Evolutionary conservation across 1,284 basidiomycete genomes (phyloP), one percentile per base, ranked within the genome.

Genomic region (Microbotryum scabiosae): DNA sequence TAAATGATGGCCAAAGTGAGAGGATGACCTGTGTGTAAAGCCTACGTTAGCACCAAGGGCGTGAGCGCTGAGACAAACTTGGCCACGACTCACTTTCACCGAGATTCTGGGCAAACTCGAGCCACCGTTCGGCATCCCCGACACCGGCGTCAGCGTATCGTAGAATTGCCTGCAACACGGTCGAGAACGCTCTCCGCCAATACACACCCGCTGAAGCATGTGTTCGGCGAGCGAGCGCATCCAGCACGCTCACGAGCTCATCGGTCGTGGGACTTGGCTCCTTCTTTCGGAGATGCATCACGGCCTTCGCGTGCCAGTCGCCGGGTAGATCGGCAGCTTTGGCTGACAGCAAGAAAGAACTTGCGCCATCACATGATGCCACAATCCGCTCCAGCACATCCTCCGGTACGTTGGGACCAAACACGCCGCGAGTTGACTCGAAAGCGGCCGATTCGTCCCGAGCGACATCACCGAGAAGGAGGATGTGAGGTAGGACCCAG

Each of bases 101-200:
- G 5, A 85, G 63, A 61, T 76, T 81, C 71, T 85, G 80, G 6
- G 82, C 85, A 43, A 87, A 78, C 3, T 76, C 71, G 52, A 93
- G 75, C 89, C 92, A 93, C 44, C 79, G 73, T 61, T 90, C 89
- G 0, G 83, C 84, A 65, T 92, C 88, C 0, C 75, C 76, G 46
- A 78, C 80, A 4, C 81, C 81, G 0, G 84, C 79, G 60, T 83
- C 84, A 47, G 80, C 78, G 54, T 76, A 74, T 46, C 75, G 71
- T 58, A 91, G 75, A 28, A 84, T 73, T 70, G 84, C 79, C 80
- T 80, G 41, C 9, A 51, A 92, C 70, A 9, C 88, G 77, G 46
- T 78, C 75, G 56, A 80, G 77, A 45, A 92, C 74, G 21, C 86
- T 77, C 20, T 84, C 78, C 5, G 82, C 74, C 62, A 85, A 81